These are phyloP conservation scores for Coemansia sp. DNA, from an alignment of 192 early-diverging fungal genomes.

Conservation along the genomic window DNA sequence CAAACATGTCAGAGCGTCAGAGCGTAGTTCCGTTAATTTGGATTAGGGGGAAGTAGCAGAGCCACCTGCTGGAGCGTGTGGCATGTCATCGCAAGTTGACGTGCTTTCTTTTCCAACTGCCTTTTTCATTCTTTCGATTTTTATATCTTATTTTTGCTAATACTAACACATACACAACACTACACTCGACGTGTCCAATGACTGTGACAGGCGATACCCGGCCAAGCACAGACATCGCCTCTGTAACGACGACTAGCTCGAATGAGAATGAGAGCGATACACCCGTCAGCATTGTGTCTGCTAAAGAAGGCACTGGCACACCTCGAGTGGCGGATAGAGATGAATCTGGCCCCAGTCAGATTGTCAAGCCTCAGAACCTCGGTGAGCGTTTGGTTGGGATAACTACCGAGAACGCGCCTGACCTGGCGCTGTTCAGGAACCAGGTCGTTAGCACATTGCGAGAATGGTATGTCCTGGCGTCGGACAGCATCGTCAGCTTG, in stretches of 20 bases:
- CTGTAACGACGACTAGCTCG: background rate
- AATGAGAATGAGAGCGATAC: background rate
- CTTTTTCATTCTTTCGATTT: background rate
- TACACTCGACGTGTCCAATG: background rate
- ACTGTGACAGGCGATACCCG: background rate
- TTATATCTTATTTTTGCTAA: background rate
- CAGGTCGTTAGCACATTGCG: conserved; percentile 53
- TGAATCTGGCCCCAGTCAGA: background rate
- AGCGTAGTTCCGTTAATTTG: background rate
- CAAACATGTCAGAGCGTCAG: background rate
- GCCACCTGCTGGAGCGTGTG: background rate
- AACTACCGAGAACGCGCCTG: conserved; percentile 2
- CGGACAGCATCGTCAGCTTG: conserved; percentile 47
- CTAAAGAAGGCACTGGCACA: background rate
- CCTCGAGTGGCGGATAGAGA: background rate
- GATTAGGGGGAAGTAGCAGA: background rate
- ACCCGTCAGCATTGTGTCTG: background rate
- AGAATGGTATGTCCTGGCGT: conserved; percentile 52
- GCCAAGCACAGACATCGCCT: background rate
- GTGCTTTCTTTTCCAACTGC: too few species aligned
- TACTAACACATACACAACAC: background rate
- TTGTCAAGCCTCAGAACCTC: background rate
- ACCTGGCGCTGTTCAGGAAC: conserved; percentile 21
- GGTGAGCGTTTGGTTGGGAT: background rate
- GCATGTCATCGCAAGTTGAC: background rate